phyloP scores from a whole-genome alignment of 306 rosid genomes.

The Erythrophleum fordii region DNA sequence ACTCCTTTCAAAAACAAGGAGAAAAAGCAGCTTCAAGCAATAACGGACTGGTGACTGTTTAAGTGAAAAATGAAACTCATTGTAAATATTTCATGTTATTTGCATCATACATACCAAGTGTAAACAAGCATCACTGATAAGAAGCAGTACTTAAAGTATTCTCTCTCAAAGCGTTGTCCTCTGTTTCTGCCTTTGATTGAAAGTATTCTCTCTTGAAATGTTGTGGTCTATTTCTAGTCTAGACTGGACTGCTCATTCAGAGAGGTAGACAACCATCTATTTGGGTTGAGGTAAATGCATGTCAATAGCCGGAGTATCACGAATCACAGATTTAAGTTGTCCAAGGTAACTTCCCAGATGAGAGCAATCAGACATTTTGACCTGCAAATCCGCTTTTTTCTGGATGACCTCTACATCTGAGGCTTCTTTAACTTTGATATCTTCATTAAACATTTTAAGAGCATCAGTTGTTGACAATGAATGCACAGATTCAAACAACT shows the following conservation, averaged over 20 bases:
- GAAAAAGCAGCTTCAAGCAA: slow-evolving; percentile 27
- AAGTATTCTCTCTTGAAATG: not conserved
- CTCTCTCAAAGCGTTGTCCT: not conserved
- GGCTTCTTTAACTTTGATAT: slow-evolving; percentile 44
- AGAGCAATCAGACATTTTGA: slow-evolving; percentile 39
- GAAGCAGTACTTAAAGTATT: not conserved
- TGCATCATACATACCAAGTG: not conserved
- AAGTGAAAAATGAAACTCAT: slow-evolving; percentile 23
- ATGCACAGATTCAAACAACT: slow-evolving; percentile 63
- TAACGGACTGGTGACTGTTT: not conserved
- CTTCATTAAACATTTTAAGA: slow-evolving; percentile 58
- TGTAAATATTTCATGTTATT: not conserved
- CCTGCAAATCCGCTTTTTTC: slow-evolving; percentile 24
- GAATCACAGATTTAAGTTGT: slow-evolving; percentile 59
- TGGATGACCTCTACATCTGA: slow-evolving; percentile 41
- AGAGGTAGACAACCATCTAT: slow-evolving; percentile 26
- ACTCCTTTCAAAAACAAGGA: slow-evolving; percentile 22
- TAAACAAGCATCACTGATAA: not conserved
- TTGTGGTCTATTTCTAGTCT: slow-evolving; percentile 1
- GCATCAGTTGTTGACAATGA: slow-evolving; percentile 71
- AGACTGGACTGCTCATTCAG: slow-evolving; percentile 16
- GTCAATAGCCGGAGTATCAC: slow-evolving; percentile 50
- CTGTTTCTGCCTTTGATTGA: not conserved
- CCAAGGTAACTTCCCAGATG: slow-evolving; percentile 47
- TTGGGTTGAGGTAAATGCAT: slow-evolving; percentile 42